Conservation (phyloP, 306 rosid genomes). For the Hippophae tibetana region DNA sequence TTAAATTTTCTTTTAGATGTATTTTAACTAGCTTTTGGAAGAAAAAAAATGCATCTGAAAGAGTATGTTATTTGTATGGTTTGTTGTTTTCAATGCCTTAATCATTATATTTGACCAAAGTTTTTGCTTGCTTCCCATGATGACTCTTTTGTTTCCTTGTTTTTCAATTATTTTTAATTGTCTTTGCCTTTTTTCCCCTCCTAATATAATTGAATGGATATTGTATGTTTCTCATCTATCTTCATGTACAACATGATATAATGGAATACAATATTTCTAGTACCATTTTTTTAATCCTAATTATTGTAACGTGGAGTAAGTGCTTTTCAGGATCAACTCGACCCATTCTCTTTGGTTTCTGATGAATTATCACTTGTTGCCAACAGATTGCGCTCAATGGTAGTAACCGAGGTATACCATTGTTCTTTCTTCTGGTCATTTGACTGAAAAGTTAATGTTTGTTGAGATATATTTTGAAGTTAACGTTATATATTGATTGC, state of each 20-base stretch:
- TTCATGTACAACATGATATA: background rate
- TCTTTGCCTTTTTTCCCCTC: background rate
- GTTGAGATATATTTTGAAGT: constrained; percentile 10
- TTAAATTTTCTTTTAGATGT: background rate
- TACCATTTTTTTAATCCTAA: background rate
- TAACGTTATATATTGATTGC: background rate
- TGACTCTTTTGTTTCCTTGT: background rate
- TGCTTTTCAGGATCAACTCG: constrained; percentile 61
- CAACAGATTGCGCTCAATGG: constrained; percentile 65
- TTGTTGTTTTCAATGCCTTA: no score
- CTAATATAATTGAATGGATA: no score
- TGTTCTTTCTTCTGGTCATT: constrained; percentile 14
- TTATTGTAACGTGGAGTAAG: constrained; percentile 9
- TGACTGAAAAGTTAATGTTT: background rate
- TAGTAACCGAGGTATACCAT: constrained; percentile 67
- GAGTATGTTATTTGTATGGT: background rate
- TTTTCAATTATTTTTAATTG: background rate
- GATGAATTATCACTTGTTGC: constrained; percentile 78
- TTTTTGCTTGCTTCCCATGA: no score
- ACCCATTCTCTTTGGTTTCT: constrained; percentile 88
- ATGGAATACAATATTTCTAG: background rate
- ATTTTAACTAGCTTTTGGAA: background rate
- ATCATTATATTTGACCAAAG: no score
- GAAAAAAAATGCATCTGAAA: background rate
- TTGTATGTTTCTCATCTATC: no score